Evolutionary conservation across 345 rosid species (phyloP).

Genomic region (Corymbia maculata): DNA sequence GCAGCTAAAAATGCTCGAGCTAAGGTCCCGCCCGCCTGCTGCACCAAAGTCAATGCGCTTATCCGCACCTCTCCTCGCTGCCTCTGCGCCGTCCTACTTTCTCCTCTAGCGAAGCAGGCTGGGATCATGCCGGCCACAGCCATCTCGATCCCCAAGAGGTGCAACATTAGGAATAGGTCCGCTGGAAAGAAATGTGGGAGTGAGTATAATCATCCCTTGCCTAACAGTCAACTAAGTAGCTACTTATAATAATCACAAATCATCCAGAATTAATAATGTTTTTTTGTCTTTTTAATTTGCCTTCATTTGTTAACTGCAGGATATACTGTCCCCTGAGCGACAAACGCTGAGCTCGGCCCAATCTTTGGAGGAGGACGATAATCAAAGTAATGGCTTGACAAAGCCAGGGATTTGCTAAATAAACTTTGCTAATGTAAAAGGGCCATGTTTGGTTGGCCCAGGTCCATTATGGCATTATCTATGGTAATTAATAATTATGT

Average conservation of each 20-base stretch:
- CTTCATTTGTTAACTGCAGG: neutral
- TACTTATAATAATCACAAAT: neutral
- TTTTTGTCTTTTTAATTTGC: neutral
- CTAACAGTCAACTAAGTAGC: neutral
- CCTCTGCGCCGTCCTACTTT: conserved; percentile 61
- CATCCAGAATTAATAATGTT: neutral
- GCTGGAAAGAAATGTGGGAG: conserved; percentile 82
- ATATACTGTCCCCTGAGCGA: neutral
- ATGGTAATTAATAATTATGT: neutral
- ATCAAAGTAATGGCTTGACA: neutral
- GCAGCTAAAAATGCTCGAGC: conserved; percentile 48
- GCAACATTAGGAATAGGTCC: conserved; percentile 63
- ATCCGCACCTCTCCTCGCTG: conserved; percentile 60
- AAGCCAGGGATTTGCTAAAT: neutral
- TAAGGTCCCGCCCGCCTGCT: conserved; percentile 50
- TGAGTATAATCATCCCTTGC: neutral
- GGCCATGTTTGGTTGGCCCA: neutral
- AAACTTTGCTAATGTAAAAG: neutral
- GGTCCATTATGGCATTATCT: neutral
- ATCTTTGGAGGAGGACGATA: neutral
- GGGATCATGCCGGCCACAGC: conserved; percentile 72
- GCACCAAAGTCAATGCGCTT: conserved; percentile 53
- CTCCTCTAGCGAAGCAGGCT: conserved; percentile 68
- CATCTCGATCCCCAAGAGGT: conserved; percentile 68
- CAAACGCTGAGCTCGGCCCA: neutral